Conservation (phyloP, 75 land plant species). For the Picea sitchensis region DNA sequence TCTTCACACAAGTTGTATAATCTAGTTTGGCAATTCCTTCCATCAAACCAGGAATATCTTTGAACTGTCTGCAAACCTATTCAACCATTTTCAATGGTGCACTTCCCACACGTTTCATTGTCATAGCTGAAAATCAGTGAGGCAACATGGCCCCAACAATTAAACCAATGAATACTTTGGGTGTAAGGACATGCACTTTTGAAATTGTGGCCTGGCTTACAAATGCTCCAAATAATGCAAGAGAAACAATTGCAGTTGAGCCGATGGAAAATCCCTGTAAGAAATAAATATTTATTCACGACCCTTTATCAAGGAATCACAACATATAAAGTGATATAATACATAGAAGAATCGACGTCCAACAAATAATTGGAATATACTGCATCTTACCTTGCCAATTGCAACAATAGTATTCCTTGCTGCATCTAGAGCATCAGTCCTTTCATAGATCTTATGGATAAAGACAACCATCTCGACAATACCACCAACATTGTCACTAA, state of each 20-base stretch:
- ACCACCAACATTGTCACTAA: too few species aligned
- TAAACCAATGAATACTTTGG: conserved; percentile 53
- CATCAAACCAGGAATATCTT: neutral
- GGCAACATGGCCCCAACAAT: conserved; percentile 61
- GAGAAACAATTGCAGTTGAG: conserved; percentile 57
- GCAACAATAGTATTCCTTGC: conserved; percentile 94
- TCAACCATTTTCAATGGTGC: conserved; percentile 1
- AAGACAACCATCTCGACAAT: too few species aligned
- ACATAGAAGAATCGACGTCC: neutral
- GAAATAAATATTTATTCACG: too few species aligned
- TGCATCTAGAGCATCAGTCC: conserved; percentile 88
- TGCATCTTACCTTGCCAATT: conserved; percentile 59
- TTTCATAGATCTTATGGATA: conserved; percentile 66
- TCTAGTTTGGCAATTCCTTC: neutral
- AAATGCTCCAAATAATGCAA: conserved; percentile 62
- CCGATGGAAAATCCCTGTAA: conserved; percentile 45
- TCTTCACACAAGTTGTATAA: neutral
- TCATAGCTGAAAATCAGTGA: conserved; percentile 69
- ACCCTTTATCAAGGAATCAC: neutral
- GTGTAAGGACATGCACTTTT: conserved; percentile 42
- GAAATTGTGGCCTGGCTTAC: conserved; percentile 53
- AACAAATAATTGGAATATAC: neutral
- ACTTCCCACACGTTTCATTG: conserved; percentile 32
- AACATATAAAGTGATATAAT: neutral
- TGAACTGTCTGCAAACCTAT: neutral